A percentile compares a stretch with the other conserved stretches of the same genome.
These are phyloP conservation scores for Vicia sativa DNA, from an alignment of 306 rosid genomes.

Conservation along the genomic window DNA sequence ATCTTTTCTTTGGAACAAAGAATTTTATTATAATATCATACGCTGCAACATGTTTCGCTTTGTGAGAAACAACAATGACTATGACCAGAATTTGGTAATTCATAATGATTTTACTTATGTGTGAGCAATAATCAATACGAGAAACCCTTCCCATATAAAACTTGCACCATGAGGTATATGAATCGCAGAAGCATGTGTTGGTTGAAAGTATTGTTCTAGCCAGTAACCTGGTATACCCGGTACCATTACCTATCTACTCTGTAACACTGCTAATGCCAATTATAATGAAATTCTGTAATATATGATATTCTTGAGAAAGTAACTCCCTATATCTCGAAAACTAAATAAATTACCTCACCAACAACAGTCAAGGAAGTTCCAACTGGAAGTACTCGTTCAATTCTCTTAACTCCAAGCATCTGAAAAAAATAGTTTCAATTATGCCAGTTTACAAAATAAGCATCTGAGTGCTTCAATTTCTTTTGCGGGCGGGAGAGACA, in stretches of 20 bases:
- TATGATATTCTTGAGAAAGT: slow-evolving; percentile 25
- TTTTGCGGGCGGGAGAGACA: slow-evolving; percentile 6
- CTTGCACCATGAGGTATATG: slow-evolving; percentile 6
- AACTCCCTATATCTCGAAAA: slow-evolving; percentile 28
- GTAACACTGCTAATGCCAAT: slow-evolving; percentile 16
- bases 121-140: slow-evolving; percentile 25
- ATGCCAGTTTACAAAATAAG: slow-evolving; percentile 30
- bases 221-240: neutral
- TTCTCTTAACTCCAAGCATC: slow-evolving; percentile 98
- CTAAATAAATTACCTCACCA: slow-evolving; percentile 75
- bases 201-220: slow-evolving; percentile 7
- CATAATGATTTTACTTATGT: slow-evolving; percentile 7
- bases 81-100: slow-evolving; percentile 16
- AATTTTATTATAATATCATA: slow-evolving; percentile 23
- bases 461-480: slow-evolving; percentile 9
- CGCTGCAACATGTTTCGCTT: neutral
- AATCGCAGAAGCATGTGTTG: slow-evolving; percentile 10
- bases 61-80: slow-evolving; percentile 31
- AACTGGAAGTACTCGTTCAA: slow-evolving; percentile 89
- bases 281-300: slow-evolving; percentile 11
- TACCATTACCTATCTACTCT: slow-evolving; percentile 21
- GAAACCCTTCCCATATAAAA: neutral
- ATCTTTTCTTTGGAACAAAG: slow-evolving; percentile 21
- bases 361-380: slow-evolving; percentile 96
- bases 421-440: slow-evolving; percentile 38